These are phyloP conservation scores for Scheffersomyces quercinus DNA, from an alignment of 1,139 yeast genomes.

Conservation along the genomic window DNA sequence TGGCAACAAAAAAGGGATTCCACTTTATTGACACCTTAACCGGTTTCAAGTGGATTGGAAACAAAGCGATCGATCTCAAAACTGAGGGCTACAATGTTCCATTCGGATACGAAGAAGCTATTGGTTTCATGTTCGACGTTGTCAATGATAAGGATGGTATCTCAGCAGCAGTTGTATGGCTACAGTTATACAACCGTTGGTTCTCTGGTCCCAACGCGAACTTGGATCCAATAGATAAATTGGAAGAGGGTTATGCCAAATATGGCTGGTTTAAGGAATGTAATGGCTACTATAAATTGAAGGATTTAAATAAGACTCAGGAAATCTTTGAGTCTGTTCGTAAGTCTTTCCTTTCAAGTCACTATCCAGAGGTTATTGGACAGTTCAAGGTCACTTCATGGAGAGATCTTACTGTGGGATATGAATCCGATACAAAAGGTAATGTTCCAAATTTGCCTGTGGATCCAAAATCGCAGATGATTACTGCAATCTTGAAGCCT, in stretches of 20 bases:
- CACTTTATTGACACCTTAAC: constrained; percentile 80
- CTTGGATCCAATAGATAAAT: constrained; percentile 43
- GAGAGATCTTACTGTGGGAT: constrained; percentile 86
- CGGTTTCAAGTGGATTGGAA: constrained; percentile 98
- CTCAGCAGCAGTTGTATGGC: constrained; percentile 75
- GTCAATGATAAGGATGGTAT: constrained; percentile 95
- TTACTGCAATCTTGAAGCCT: constrained; percentile 54
- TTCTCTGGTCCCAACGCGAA: constrained; percentile 29
- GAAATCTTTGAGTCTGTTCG: constrained; percentile 54
- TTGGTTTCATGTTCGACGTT: constrained; percentile 88
- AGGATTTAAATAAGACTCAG: constrained; percentile 52
- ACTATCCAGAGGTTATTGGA: constrained; percentile 50
- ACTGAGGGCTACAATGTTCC: constrained; percentile 68
- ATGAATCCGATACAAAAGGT: constrained; percentile 65
- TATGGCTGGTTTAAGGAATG: constrained; percentile 83
- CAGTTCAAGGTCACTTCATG: constrained; percentile 57
- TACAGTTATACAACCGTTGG: constrained; percentile 66
- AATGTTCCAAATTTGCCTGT: constrained; percentile 65
- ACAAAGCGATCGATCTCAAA: constrained; percentile 75
- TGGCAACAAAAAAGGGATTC: constrained; percentile 67
- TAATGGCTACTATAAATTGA: constrained; percentile 81
- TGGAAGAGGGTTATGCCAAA: constrained; percentile 57
- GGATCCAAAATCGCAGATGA: constrained; percentile 80
- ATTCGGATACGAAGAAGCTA: constrained; percentile 93
- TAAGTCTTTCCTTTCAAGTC: constrained; percentile 31